These are phyloP conservation scores for Phytophthora sojae DNA, from an alignment of 352 stramenopile species.

Conservation along the genomic window DNA sequence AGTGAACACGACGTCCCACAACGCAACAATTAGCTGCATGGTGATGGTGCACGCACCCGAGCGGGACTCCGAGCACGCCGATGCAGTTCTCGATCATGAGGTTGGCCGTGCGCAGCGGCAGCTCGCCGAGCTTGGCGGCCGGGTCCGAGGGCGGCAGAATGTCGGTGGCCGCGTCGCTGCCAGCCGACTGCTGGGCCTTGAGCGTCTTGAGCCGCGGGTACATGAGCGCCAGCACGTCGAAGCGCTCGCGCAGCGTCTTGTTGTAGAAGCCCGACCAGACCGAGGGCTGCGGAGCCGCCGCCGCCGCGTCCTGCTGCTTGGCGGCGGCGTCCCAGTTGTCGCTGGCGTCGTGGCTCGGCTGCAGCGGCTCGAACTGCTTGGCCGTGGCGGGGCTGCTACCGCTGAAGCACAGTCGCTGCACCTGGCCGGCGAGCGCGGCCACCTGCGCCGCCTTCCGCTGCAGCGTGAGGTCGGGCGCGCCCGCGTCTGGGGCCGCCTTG, in stretches of 20 bases:
- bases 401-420: constrained; percentile 33
- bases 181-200: constrained; percentile 35
- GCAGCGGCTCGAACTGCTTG: constrained; percentile 64
- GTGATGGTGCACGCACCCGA: constrained; percentile 47
- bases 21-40: background rate
- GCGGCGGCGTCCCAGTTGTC: constrained; percentile 36
- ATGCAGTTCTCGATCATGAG: constrained; percentile 93
- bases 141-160: constrained; percentile 29
- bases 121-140: constrained; percentile 65
- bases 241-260: constrained; percentile 86
- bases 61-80: constrained; percentile 81
- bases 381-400: background rate
- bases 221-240: constrained; percentile 88
- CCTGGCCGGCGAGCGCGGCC: constrained; percentile 25
- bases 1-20: too few relatives aligned
- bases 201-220: constrained; percentile 70
- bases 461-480: constrained; percentile 18
- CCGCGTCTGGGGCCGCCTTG: constrained; percentile 29
- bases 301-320: constrained; percentile 11
- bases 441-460: constrained; percentile 27
- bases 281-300: constrained; percentile 56
- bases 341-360: constrained; percentile 47
- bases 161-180: constrained; percentile 16
- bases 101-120: constrained; percentile 82
- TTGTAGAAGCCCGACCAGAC: constrained; percentile 92